phyloP scores from a whole-genome alignment of 257 asterid genomes.

The Penstemon newberryi region DNA sequence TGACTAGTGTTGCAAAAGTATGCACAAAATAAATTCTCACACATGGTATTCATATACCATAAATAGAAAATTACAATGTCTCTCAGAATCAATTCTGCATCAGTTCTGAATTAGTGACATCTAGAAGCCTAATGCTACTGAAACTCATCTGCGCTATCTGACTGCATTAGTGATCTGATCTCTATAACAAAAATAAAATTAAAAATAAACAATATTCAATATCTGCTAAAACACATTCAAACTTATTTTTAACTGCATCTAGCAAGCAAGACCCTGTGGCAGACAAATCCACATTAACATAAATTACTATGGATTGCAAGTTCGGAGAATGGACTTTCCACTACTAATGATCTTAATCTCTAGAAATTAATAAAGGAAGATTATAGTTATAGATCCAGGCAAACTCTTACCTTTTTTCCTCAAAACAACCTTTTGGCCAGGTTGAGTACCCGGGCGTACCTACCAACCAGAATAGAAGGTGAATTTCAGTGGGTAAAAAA shows the following conservation, averaged over 20 bases:
- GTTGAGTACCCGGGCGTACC: conserved; percentile 96
- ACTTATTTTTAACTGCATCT: background rate
- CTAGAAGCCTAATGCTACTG: background rate
- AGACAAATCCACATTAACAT: background rate
- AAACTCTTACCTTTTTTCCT: conserved; percentile 61
- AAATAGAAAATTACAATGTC: background rate
- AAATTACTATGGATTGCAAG: background rate
- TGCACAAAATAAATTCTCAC: no score
- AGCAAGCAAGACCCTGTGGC: background rate
- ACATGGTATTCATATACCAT: background rate
- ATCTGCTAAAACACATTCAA: background rate
- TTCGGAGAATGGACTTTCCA: background rate
- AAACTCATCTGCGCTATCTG: background rate
- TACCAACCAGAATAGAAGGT: conserved; percentile 31
- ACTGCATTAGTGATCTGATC: background rate
- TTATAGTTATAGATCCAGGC: background rate
- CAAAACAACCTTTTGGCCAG: conserved; percentile 92
- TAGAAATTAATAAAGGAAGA: background rate
- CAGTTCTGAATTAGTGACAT: background rate
- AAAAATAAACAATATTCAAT: background rate
- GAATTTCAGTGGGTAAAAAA: conserved; percentile 5
- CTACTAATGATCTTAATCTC: background rate
- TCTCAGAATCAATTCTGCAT: background rate
- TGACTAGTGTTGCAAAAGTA: background rate
- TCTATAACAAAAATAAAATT: background rate